Evolutionary conservation across 768 basidiomycete genomes (phyloP), one percentile per base, ranked within the genome.

Genomic region (Amanita brunnescens): DNA sequence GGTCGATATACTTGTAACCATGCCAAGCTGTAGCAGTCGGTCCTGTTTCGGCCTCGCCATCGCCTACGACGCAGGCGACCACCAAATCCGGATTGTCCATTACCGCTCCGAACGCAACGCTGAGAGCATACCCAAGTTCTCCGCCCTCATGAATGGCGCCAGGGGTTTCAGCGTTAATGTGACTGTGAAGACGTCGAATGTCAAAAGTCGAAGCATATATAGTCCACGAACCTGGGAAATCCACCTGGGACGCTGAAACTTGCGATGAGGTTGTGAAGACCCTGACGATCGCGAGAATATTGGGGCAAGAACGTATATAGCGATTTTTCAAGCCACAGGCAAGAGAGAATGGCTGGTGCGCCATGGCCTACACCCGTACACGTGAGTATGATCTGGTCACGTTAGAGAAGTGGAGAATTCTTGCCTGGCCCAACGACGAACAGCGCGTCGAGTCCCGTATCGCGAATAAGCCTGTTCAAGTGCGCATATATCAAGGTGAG

Each of bases 121-220:
- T 77, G 33, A 93, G 79, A 3, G 90, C 90, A 57, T 94, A 95
- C 6, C 92, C 91, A 12, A 94, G 77, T 64, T 94, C 92, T 24
- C 85, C 86, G 49, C 92, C 92, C 67, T 96, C 92, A 58, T 96
- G 92, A 55, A 96, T 94, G 2, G 80, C 75, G 5, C 92, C 92
- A 16, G 91, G 92, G 0, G 89, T 91, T 64, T 89, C 80, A 0
- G 91, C 86, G 53, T 91, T 87, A 57, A 86, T 79, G 52, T 85
- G 81, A 58, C 82, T 83, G 32, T 9, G 42, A 51, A 21, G 18
- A 13, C 12, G 20, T 26, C 35, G n/a, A 41, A n/a, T 13, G 12
- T 18, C 2, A 29, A 29, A 7, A 29, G 33, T 24, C 57, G 18
- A 59, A 42, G 23, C n/a, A 51, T 38, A 40, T 46, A 46, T n/a